phyloP scores from a whole-genome alignment of 2,329 filamentous ascomycete genomes.

The Cordyceps fumosorosea region DNA sequence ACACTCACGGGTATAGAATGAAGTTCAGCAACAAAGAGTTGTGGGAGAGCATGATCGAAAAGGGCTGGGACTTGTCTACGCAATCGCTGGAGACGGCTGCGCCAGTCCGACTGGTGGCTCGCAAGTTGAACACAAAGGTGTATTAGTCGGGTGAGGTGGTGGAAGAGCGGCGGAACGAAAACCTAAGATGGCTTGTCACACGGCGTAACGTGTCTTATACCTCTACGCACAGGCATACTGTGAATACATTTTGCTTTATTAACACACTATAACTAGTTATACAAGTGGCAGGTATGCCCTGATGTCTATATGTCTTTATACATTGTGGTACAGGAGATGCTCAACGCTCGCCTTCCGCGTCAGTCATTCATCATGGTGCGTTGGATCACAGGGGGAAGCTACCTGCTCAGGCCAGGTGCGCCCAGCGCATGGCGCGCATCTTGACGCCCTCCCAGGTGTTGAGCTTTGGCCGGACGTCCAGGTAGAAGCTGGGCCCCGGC shows the following conservation, averaged over 20 bases:
- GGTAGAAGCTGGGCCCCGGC: slow-evolving; percentile 52
- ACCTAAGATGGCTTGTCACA: background rate
- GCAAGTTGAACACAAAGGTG: slow-evolving; percentile 20
- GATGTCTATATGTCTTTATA: background rate
- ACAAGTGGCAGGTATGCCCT: background rate
- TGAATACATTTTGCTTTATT: slow-evolving; percentile 10
- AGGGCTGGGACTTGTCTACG: slow-evolving; percentile 30
- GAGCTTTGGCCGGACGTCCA: slow-evolving; percentile 62
- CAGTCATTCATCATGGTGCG: background rate
- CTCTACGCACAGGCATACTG: background rate
- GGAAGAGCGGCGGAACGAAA: background rate
- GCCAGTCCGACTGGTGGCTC: slow-evolving; percentile 26
- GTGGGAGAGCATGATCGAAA: slow-evolving; percentile 22
- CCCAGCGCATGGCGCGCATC: slow-evolving; percentile 51
- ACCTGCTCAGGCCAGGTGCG: slow-evolving; percentile 39
- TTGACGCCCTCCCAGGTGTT: slow-evolving; percentile 62
- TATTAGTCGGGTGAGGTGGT: background rate
- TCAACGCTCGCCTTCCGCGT: background rate
- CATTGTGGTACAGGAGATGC: slow-evolving; percentile 10
- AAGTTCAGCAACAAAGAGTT: slow-evolving; percentile 15
- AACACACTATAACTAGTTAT: background rate
- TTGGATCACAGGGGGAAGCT: background rate
- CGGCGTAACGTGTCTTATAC: background rate
- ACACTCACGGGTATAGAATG: slow-evolving; percentile 5
- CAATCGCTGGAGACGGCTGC: slow-evolving; percentile 32